These are phyloP conservation scores for Pyrenophora tritici-repentis DNA, from an alignment of 2,329 filamentous ascomycete genomes.

Conservation along the genomic window DNA sequence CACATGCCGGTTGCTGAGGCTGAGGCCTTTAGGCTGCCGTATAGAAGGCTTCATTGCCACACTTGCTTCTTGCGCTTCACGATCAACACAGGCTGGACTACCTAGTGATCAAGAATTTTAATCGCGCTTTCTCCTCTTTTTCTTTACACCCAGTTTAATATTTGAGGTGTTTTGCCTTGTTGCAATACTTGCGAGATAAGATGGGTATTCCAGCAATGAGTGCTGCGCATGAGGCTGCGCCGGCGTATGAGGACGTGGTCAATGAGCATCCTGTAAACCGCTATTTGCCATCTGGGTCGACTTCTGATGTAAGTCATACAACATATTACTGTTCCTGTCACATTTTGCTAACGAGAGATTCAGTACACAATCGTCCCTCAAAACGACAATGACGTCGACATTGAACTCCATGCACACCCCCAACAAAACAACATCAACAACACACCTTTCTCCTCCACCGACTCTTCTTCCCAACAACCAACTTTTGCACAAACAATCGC, in stretches of 20 bases:
- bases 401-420: constrained; percentile 25
- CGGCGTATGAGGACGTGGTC: constrained; percentile 37
- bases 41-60: no score
- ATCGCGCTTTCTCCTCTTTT: neutral
- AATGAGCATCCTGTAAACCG: constrained; percentile 30
- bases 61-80: neutral
- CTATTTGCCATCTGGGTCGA: constrained; percentile 22
- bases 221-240: constrained; percentile 25
- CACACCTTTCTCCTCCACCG: neutral
- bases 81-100: neutral
- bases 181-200: neutral
- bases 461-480: constrained; percentile 1
- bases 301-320: constrained; percentile 19
- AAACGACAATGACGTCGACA: constrained; percentile 27
- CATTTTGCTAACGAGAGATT: no score
- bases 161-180: neutral
- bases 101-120: neutral
- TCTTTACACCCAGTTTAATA: neutral
- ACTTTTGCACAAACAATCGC: constrained; percentile 32
- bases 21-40: no score
- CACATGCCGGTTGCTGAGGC: no score
- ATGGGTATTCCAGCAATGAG: constrained; percentile 28
- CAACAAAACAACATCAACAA: constrained; percentile 9
- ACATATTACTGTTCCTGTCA: neutral
- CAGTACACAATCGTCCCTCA: constrained; percentile 35